Base-by-base conservation (phyloP, 2,329 filamentous ascomycete species). In the Aotearoamyces nothofagi region DNA sequence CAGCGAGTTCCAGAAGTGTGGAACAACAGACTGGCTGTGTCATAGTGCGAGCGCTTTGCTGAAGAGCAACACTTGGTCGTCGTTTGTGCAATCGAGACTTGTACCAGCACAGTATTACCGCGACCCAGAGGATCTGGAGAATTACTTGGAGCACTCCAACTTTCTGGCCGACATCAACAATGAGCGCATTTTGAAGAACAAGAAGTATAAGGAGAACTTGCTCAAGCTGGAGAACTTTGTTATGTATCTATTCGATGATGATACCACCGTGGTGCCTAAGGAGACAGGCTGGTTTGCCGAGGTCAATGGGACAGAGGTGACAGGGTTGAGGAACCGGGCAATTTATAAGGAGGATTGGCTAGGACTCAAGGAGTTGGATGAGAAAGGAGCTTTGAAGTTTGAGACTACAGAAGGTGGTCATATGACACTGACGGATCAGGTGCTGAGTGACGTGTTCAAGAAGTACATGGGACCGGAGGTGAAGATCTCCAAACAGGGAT, bases 141-240 rank as follows among this genome's bases (percentile, higher is more conserved):
- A 62, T 16, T 98, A 96, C 49, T 66, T 96, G 12, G 69, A 75
- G 40, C 52, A 71, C 48, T 90, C 80, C 43, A 87, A 86, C 50
- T 94, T 92, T 53, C 61, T 98, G 6, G 90, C 87, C 7, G 87
- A 96, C 49, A 77, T 96, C 56, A 98, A 98, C 56, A 96, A 96
- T 52, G 90, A 98, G 66, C 67, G 86, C 8, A 39, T 40, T 27
- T 36, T 58, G 31, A 92, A 92, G 67, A 93, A 84, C 45, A 45
- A 54, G 19, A 63, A 57, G 9, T 98, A 96, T 53, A 73, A 66
- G 48, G 53, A 66, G 42, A 79, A 87, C 47, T 41, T 98, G 26
- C 65, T 63, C 5, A 54, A 46, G 17, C 50, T 98, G 48, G 69
- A 79, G 44, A 78, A 77, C 42, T 78, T 96, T 39, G 82, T 80